phyloP scores from a whole-genome alignment of 1,284 basidiomycete species.

The Fistulinella staudtii region DNA sequence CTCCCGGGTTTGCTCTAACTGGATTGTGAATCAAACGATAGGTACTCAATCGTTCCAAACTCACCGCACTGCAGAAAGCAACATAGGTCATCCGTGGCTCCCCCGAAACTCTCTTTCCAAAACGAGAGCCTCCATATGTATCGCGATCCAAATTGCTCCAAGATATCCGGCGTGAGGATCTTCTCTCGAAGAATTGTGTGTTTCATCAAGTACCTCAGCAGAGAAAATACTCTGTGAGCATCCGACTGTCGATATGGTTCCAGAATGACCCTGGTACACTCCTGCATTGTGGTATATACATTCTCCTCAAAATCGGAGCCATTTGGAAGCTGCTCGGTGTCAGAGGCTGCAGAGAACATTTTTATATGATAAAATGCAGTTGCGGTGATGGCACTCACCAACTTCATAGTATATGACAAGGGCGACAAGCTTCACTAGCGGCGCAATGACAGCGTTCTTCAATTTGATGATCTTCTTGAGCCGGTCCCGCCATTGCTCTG shows the following conservation, averaged over 20 bases:
- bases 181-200: constrained; percentile 11
- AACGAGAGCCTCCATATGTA: background rate
- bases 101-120: constrained; percentile 12
- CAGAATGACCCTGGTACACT: constrained; percentile 10
- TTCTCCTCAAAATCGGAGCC: background rate
- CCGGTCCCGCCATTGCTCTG: too few species aligned
- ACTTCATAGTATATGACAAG: constrained; percentile 25
- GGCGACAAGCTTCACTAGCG: constrained; percentile 19
- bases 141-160: constrained; percentile 16
- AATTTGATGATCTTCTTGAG: constrained; percentile 9
- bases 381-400: constrained; percentile 9
- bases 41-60: background rate
- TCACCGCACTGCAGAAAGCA: constrained; percentile 22
- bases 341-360: background rate
- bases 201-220: constrained; percentile 18
- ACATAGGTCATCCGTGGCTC: constrained; percentile 20
- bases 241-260: constrained; percentile 11
- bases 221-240: constrained; percentile 19
- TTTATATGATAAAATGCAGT: too few species aligned
- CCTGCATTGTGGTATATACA: constrained; percentile 7
- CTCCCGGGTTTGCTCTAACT: constrained; percentile 11
- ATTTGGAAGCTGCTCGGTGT: background rate
- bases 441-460: background rate
- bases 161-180: constrained; percentile 16
- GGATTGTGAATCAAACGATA: background rate